Evolutionary conservation across 2,329 filamentous ascomycete species (phyloP).

Genomic region (Colletotrichum liaoningense): DNA sequence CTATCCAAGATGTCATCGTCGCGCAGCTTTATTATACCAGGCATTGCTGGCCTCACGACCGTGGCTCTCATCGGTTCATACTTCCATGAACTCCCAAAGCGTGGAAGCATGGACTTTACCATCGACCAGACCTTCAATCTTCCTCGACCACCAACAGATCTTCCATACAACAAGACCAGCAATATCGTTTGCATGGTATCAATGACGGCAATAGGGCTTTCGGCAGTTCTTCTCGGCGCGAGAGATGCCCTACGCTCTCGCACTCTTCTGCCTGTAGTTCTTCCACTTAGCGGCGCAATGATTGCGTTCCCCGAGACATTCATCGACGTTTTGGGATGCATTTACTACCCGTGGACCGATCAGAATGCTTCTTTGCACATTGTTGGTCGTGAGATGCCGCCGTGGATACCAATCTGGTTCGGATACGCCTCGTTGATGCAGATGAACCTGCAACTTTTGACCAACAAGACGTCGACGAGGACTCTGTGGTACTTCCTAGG

Average conservation of each 20-base stretch:
- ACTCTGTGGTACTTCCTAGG: background rate
- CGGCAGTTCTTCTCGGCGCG: background rate
- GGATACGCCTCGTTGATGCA: background rate
- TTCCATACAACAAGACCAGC: background rate
- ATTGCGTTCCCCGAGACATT: background rate
- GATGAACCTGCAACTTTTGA: background rate
- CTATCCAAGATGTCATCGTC: too few relatives aligned
- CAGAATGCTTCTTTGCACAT: background rate
- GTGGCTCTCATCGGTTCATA: background rate
- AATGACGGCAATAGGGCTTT: background rate
- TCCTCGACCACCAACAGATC: background rate
- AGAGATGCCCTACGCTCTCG: background rate
- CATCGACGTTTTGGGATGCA: background rate
- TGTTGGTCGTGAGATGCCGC: background rate
- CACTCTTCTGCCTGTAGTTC: background rate
- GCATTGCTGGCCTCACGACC: too few relatives aligned
- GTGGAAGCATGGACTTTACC: background rate
- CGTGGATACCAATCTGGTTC: background rate
- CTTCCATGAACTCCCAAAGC: background rate
- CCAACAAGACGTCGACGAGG: background rate
- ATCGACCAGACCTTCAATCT: background rate
- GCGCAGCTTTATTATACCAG: too few relatives aligned
- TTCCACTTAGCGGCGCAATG: background rate
- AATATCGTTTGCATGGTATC: background rate
- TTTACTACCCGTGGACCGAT: background rate